These are phyloP conservation scores for Diversispora eburnea DNA, from an alignment of 192 early-diverging fungal species.

Conservation along the genomic window DNA sequence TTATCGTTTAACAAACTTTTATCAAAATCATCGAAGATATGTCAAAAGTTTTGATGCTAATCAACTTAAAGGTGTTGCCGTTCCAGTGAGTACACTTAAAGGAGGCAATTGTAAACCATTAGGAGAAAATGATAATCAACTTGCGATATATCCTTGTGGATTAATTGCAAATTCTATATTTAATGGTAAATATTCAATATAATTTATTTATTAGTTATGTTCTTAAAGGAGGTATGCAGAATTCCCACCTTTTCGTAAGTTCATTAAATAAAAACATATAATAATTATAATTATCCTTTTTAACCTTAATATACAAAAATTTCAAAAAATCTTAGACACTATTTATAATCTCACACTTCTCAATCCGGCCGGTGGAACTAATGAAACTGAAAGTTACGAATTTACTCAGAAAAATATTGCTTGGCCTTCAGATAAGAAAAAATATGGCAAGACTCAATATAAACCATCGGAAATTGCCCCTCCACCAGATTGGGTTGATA, in stretches of 20 bases:
- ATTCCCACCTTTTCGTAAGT: background rate
- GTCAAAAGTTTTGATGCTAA: conserved; percentile 82
- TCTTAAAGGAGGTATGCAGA: background rate
- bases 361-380: conserved; percentile 42
- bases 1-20: conserved; percentile 96
- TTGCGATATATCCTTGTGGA: conserved; percentile 89
- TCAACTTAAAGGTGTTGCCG: conserved; percentile 72
- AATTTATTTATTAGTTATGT: background rate
- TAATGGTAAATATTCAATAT: conserved; percentile 61
- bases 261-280: background rate
- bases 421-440: conserved; percentile 80
- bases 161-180: conserved; percentile 98
- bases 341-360: conserved; percentile 56
- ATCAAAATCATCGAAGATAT: conserved; percentile 98
- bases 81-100: conserved; percentile 41
- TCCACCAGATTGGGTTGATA: conserved; percentile 80
- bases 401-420: conserved; percentile 76
- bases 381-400: conserved; percentile 42
- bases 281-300: background rate
- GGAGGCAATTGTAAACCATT: conserved; percentile 62
- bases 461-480: conserved; percentile 56
- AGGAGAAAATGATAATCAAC: conserved; percentile 35
- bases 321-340: conserved; percentile 48
- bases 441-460: conserved; percentile 60
- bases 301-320: background rate